These are phyloP conservation scores for Cochlearia excelsa DNA, from an alignment of 345 rosid genomes.

Conservation along the genomic window DNA sequence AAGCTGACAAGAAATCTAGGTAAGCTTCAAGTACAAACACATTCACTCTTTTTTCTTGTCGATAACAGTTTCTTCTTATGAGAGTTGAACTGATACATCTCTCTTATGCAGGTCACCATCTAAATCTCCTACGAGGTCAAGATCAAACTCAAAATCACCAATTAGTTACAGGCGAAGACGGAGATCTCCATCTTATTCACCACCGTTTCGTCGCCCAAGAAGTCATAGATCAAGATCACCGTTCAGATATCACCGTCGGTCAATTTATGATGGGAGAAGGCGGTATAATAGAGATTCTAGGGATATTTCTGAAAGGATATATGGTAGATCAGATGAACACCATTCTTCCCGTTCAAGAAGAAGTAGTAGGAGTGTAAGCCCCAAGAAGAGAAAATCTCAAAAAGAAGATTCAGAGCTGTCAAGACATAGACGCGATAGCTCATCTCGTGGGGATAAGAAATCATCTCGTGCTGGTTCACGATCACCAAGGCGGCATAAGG, in stretches of 20 bases:
- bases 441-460: conserved; percentile 47
- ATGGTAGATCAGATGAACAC: conserved; percentile 55
- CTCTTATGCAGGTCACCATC: conserved; percentile 68
- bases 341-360: conserved; percentile 62
- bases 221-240: conserved; percentile 74
- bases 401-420: conserved; percentile 57
- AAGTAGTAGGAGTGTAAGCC: conserved; percentile 70
- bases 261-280: conserved; percentile 59
- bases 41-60: too few species aligned
- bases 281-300: conserved; percentile 54
- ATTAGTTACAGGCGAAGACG: conserved; percentile 53
- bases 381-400: conserved; percentile 51
- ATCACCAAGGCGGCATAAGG: conserved; percentile 59
- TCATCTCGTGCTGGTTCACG: conserved; percentile 52
- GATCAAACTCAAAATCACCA: conserved; percentile 80
- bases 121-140: conserved; percentile 54
- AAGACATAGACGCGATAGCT: conserved; percentile 48
- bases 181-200: conserved; percentile 72
- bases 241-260: conserved; percentile 47
- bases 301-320: conserved; percentile 49
- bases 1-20: conserved; percentile 61
- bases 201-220: conserved; percentile 55
- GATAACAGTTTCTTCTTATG: neutral
- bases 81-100: conserved; percentile 8
- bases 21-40: conserved; percentile 20